phyloP scores from a whole-genome alignment of 2,329 filamentous ascomycete genomes.

The Fusarium avenaceum region DNA sequence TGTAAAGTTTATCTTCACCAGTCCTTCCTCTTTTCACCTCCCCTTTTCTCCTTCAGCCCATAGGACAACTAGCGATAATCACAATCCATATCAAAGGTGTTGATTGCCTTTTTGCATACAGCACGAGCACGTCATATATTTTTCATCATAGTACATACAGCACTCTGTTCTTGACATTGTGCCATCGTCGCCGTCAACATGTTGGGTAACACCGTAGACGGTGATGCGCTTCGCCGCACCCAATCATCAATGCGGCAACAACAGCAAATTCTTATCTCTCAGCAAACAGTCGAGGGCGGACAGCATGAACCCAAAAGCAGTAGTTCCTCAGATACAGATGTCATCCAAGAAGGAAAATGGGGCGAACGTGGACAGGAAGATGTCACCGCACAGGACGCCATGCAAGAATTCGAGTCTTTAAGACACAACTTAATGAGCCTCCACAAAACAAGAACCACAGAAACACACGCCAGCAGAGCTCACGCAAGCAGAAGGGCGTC shows the following conservation, averaged over 20 bases:
- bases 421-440: constrained; percentile 53
- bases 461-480: constrained; percentile 50
- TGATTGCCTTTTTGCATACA: neutral
- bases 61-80: constrained; percentile 21
- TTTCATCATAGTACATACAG: neutral
- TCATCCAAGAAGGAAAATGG: constrained; percentile 48
- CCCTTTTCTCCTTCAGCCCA: constrained; percentile 3
- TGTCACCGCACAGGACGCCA: constrained; percentile 52
- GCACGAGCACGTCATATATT: constrained; percentile 1
- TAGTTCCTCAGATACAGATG: constrained; percentile 41
- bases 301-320: constrained; percentile 20
- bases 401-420: constrained; percentile 55
- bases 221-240: constrained; percentile 52
- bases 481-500: constrained; percentile 14
- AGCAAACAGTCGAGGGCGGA: constrained; percentile 40
- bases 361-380: constrained; percentile 55
- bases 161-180: neutral
- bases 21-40: constrained; percentile 13
- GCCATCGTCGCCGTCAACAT: constrained; percentile 41
- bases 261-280: constrained; percentile 35
- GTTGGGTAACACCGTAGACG: constrained; percentile 52
- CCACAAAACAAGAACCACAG: constrained; percentile 53
- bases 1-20: constrained; percentile 21
- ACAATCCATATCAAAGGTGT: constrained; percentile 4
- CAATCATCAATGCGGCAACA: constrained; percentile 47